Evolutionary conservation across 177 flowering plant species (phyloP).

Genomic region (Vitis hybrid): DNA sequence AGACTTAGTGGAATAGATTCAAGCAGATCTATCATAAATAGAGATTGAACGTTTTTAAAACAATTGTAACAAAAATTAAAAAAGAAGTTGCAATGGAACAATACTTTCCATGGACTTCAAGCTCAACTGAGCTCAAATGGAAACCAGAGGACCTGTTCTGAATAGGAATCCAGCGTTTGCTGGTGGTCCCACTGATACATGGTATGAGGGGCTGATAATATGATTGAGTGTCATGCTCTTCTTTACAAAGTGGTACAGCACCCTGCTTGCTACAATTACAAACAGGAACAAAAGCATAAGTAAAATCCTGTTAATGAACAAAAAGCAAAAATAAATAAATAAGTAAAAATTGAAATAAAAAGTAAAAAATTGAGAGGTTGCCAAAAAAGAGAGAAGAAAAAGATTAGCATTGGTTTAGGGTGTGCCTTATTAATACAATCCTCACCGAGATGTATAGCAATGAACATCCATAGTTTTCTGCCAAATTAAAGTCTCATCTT

Average conservation of each 20-base stretch:
- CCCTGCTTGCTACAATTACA: conserved; percentile 48
- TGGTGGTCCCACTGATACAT: conserved; percentile 78
- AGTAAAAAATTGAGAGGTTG: background rate
- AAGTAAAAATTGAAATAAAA: background rate
- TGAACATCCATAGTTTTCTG: conserved; percentile 63
- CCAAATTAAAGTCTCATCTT: conserved; percentile 79
- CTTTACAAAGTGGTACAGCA: conserved; percentile 67
- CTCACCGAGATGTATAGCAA: conserved; percentile 68
- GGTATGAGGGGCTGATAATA: conserved; percentile 80
- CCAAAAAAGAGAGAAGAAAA: background rate
- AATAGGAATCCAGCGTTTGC: conserved; percentile 83
- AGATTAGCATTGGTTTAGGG: background rate
- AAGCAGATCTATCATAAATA: background rate
- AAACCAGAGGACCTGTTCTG: conserved; percentile 68
- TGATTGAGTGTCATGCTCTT: conserved; percentile 44
- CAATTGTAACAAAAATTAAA: background rate
- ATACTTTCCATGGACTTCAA: conserved; percentile 85
- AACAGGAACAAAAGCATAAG: conserved; percentile 9
- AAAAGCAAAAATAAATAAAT: background rate
- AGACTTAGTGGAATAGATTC: background rate
- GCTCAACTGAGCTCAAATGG: conserved; percentile 53
- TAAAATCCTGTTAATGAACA: background rate
- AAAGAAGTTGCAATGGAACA: conserved; percentile 18
- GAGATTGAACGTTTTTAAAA: conserved; percentile 5
- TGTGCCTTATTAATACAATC: conserved; percentile 2